phyloP scores from a whole-genome alignment of 2,329 filamentous ascomycete species.

The Fusarium globosum region DNA sequence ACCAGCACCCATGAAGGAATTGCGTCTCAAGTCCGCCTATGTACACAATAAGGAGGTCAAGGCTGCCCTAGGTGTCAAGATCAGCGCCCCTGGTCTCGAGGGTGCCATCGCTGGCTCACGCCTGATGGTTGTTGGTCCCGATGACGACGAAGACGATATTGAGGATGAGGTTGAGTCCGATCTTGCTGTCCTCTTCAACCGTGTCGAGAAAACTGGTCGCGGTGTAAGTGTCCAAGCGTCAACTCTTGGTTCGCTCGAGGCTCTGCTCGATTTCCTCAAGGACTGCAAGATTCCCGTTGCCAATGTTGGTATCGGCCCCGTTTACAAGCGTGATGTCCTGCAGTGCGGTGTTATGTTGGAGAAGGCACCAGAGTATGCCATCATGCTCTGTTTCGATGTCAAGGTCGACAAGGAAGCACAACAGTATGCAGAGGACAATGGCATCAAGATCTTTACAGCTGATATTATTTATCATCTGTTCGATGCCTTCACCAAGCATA shows the following conservation, averaged over 20 bases:
- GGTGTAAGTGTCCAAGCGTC: conserved; percentile 98
- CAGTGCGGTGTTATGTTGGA: conserved; percentile 96
- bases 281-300: conserved; percentile 96
- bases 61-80: conserved; percentile 98
- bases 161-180: conserved; percentile 97
- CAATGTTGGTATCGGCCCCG: conserved; percentile 96
- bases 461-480: conserved; percentile 99
- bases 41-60: conserved; percentile 99
- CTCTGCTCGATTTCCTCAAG: conserved; percentile 94
- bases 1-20: conserved; percentile 89
- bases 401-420: conserved; percentile 98
- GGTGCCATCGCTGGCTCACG: conserved; percentile 96
- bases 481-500: conserved; percentile 95
- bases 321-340: conserved; percentile 98
- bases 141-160: conserved; percentile 96
- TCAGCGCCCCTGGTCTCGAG: conserved; percentile 94
- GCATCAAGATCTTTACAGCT: conserved; percentile 97
- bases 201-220: conserved; percentile 90
- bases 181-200: conserved; percentile 88
- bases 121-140: conserved; percentile 90
- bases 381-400: conserved; percentile 99
- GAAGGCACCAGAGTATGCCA: conserved; percentile 93
- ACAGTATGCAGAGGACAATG: conserved; percentile 89
- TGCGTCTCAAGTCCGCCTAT: conserved; percentile 95
- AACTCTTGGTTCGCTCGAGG: conserved; percentile 95